Base-by-base conservation (phyloP, 2,329 filamentous ascomycete species). In the Pseudomassariella vexata region DNA sequence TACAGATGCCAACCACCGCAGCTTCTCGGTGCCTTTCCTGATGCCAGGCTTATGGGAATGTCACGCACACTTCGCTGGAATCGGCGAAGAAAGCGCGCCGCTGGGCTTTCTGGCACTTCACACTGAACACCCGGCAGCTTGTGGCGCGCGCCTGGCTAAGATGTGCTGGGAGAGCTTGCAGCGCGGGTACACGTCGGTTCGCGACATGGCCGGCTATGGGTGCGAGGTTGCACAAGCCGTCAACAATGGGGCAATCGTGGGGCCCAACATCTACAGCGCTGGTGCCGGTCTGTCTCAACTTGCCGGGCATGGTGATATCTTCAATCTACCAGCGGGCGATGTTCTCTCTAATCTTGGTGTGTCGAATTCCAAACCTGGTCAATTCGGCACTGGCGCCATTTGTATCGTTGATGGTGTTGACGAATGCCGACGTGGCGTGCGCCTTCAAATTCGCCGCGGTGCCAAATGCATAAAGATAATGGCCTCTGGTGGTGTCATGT, bases 391-490 rank as follows among this genome's bases (percentile, higher is more conserved):
- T 4, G 39, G 40, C 18, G 39, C 40, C 34, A 45, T 35, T 24
- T 28, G 51, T 22, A 40, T 63, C 4, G 57, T 54, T 9, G 60
- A 64, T 33, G 60, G 61, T 9, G 51, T 60, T 1, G 59, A 63
- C 20, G 59, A 64, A 39, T 64, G 60, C 36, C 46, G 58, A 18
- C 53, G 54, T 5, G 60, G 49, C 1, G 60, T 65, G 24, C 47
- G 60, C 2, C 47, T 56, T 35, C 58, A 63, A 49, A 53, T 65
- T 30, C 54, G 60, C 1, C 52, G 60, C 20, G 61, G 61, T 7
- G 62, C 61, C 1, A 46, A 45, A 12, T 57, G 54, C 38, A 59
- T 65, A 50, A 64, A 65, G 47, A 40, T 65, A 18, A 45, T 62
- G 24, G 58, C 58, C 3, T 58, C 54, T 5, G 60, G 61, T 3